Evolutionary conservation across 2,329 filamentous ascomycete species (phyloP).

Genomic region (Cordyceps militaris): DNA sequence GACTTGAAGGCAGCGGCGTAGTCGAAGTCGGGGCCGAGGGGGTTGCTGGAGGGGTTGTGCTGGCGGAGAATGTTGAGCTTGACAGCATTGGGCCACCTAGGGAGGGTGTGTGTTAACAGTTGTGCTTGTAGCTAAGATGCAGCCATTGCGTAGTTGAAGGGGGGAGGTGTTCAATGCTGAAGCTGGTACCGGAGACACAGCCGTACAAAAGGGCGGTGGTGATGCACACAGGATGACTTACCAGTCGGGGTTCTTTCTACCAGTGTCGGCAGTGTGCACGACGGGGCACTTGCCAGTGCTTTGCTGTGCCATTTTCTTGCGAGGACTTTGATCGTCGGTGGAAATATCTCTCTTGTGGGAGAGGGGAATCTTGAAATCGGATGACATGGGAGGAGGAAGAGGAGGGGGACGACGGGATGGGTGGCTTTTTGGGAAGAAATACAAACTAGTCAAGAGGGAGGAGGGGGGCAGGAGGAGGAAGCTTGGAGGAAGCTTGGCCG

Average conservation of each 20-base stretch:
- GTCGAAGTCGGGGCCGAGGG: constrained; percentile 59
- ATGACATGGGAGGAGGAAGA: constrained; percentile 3
- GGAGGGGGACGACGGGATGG: background rate
- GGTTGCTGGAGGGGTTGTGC: constrained; percentile 56
- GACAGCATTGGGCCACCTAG: constrained; percentile 47
- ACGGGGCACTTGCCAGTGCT: constrained; percentile 9
- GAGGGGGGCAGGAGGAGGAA: constrained; percentile 3
- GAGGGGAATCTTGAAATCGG: constrained; percentile 14
- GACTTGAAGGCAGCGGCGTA: constrained; percentile 66
- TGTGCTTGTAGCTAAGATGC: background rate
- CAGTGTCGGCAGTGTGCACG: constrained; percentile 9
- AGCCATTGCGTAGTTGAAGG: background rate
- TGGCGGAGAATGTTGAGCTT: constrained; percentile 68
- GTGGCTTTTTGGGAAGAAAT: constrained; percentile 10
- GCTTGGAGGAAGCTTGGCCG: constrained; percentile 7
- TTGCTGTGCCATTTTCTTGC: constrained; percentile 16
- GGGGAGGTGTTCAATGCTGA: background rate
- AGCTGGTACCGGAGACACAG: background rate
- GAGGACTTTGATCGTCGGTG: constrained; percentile 19
- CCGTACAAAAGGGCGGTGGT: background rate
- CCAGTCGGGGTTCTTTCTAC: constrained; percentile 11
- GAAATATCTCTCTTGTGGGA: constrained; percentile 15
- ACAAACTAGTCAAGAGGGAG: constrained; percentile 2
- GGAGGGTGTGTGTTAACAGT: background rate
- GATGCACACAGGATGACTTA: background rate